Conservation (phyloP, 352 stramenopile genomes). For the Phytophthora pseudosyringae region DNA sequence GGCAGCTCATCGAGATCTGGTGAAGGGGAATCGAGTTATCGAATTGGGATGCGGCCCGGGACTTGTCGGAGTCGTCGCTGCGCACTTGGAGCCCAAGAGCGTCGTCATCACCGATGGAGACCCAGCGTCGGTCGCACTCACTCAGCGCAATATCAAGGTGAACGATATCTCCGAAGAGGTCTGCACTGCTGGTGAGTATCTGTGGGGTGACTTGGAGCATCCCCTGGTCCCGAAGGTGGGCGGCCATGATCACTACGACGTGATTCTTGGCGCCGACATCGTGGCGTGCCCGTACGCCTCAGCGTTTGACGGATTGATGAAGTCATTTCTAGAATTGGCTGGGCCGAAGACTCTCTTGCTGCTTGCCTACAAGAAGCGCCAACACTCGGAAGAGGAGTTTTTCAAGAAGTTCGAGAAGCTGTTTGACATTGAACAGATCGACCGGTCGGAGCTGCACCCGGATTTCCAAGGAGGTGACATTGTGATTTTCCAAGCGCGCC, state of each 20-base stretch:
- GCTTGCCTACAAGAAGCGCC: conserved; percentile 81
- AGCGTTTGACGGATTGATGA: conserved; percentile 68
- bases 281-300: conserved; percentile 81
- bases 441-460: conserved; percentile 52
- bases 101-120: conserved; percentile 83
- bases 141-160: conserved; percentile 56
- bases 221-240: conserved; percentile 27
- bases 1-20: conserved; percentile 52
- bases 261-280: conserved; percentile 84
- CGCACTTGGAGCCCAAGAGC: conserved; percentile 45
- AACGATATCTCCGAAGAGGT: conserved; percentile 25
- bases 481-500: conserved; percentile 59
- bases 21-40: conserved; percentile 64
- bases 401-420: conserved; percentile 57
- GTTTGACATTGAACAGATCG: conserved; percentile 57
- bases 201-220: conserved; percentile 64
- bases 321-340: conserved; percentile 55
- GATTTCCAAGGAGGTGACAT: conserved; percentile 77
- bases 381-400: conserved; percentile 69
- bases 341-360: conserved; percentile 53
- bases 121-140: conserved; percentile 65
- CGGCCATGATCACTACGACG: conserved; percentile 49
- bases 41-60: conserved; percentile 80
- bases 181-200: conserved; percentile 51
- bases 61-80: conserved; percentile 75